phyloP scores from a whole-genome alignment of 192 early-diverging fungal genomes.

The Coemansia brasiliensis region DNA sequence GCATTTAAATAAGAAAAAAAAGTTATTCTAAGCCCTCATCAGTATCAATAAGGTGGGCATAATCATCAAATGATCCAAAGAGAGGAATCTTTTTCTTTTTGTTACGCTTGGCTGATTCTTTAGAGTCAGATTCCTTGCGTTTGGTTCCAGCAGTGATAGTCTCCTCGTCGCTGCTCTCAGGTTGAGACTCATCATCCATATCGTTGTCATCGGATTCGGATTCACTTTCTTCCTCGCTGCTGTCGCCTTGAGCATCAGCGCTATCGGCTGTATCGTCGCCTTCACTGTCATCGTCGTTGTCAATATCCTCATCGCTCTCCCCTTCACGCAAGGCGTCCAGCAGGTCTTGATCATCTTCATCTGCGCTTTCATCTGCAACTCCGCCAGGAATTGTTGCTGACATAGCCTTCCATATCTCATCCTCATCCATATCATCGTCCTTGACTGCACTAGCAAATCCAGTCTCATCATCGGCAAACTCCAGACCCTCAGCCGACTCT shows the following conservation, averaged over 20 bases:
- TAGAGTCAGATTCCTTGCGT: constrained; percentile 38
- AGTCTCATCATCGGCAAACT: constrained; percentile 51
- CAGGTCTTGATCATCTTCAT: constrained; percentile 51
- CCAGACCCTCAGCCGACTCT: constrained; percentile 49
- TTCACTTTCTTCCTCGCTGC: constrained; percentile 49
- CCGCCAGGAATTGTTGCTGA: constrained; percentile 62
- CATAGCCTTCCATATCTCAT: constrained; percentile 91
- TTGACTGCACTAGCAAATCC: constrained; percentile 42
- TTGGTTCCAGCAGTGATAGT: constrained; percentile 22
- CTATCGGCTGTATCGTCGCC: constrained; percentile 23
- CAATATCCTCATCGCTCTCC: constrained; percentile 52
- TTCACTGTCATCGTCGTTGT: constrained; percentile 54
- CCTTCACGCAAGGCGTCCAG: constrained; percentile 49
- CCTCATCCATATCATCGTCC: constrained; percentile 67
- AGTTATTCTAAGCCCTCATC: constrained; percentile 37
- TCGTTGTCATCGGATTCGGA: constrained; percentile 25
- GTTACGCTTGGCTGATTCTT: constrained; percentile 50
- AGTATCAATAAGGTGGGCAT: constrained; percentile 57
- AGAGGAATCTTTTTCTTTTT: constrained; percentile 63
- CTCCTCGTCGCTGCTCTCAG: constrained; percentile 16
- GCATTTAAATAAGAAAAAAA: constrained; percentile 21
- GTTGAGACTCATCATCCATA: constrained; percentile 31
- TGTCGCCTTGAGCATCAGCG: constrained; percentile 48
- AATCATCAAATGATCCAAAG: constrained; percentile 72
- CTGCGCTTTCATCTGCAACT: constrained; percentile 55